Conservation (phyloP, 106 monocot species). For the Vanilla planifolia region DNA sequence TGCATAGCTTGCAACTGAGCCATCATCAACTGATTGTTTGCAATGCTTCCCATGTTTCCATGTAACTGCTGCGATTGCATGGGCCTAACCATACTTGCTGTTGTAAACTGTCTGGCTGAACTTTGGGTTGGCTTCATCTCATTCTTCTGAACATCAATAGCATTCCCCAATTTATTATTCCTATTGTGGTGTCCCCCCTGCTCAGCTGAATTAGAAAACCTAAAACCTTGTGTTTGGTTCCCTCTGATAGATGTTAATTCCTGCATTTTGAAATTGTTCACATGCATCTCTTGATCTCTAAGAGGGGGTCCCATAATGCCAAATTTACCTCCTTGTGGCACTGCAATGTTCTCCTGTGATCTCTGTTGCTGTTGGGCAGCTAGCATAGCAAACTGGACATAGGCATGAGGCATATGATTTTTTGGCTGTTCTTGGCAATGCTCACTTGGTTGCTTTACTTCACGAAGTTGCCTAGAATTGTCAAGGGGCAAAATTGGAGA, state of each 20-base stretch:
- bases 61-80: conserved; percentile 33
- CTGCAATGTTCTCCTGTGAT: conserved; percentile 29
- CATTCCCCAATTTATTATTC: conserved; percentile 27
- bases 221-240: conserved; percentile 29
- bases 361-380: conserved; percentile 65
- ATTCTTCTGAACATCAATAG: conserved; percentile 34
- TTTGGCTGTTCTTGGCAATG: conserved; percentile 29
- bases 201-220: conserved; percentile 34
- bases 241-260: conserved; percentile 57
- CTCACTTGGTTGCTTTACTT: conserved; percentile 29
- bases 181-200: conserved; percentile 28
- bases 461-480: conserved; percentile 22
- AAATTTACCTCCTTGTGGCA: conserved; percentile 45
- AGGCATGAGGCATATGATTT: conserved; percentile 60
- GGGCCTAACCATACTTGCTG: conserved; percentile 32
- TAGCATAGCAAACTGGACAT: conserved; percentile 62
- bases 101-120: conserved; percentile 22
- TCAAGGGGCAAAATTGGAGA: conserved; percentile 33
- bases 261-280: conserved; percentile 64
- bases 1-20: conserved; percentile 69
- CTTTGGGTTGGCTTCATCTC: conserved; percentile 41
- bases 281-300: conserved; percentile 39
- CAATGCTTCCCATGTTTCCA: conserved; percentile 25
- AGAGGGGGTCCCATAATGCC: conserved; percentile 22
- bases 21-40: conserved; percentile 50